Evolutionary conservation across 2,329 filamentous ascomycete species (phyloP), one percentile per base, ranked within the genome.

Genomic region (Leptodontidium sp.): DNA sequence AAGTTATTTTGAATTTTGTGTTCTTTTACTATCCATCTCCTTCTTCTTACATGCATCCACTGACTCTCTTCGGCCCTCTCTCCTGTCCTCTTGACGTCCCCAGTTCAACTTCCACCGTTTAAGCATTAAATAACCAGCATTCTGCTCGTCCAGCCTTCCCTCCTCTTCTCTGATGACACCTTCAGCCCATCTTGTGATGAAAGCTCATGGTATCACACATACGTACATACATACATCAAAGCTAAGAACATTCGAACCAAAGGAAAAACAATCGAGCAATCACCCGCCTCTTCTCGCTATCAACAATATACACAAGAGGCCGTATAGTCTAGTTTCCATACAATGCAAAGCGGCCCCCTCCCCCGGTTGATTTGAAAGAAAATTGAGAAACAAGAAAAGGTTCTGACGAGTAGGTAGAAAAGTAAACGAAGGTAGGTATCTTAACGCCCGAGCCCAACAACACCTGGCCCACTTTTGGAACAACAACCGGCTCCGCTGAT

Each of bases 71-170:
- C 40, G 24, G 24, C 29, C 43, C 43, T 21, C 40, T 45, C 43
- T 12, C 14, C 38, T 32, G 9, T 15, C 43, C 21, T 26, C 57
- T 59, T 59, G 38, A 59, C 35, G 57, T 59, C 57, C 57, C 21
- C 57, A 8, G 4, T 50, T 62, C 43, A 35, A 35, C 59, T 12
- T 50, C 43, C 47, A 64, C 61, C 61, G 40, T 64, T 64, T 64
- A 64, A 64, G 61, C 61, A 64, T 64, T 64, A 64, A 64, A 64
- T 64, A 64, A 64, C 61, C 61, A 53, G 61, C 61, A 53, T 64
- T 64, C 49, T 53, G 49, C 61, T 64, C 61, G 61, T 40, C 43
- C 35, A 17, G 15, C 49, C 29, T 24, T 58, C 29, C 35, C 32
- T 17, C 15, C 21, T 24, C 47, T 50, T 63, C 61, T 38, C n/a